Conservation (phyloP, 306 rosid genomes). For the Crataegus laevigata region DNA sequence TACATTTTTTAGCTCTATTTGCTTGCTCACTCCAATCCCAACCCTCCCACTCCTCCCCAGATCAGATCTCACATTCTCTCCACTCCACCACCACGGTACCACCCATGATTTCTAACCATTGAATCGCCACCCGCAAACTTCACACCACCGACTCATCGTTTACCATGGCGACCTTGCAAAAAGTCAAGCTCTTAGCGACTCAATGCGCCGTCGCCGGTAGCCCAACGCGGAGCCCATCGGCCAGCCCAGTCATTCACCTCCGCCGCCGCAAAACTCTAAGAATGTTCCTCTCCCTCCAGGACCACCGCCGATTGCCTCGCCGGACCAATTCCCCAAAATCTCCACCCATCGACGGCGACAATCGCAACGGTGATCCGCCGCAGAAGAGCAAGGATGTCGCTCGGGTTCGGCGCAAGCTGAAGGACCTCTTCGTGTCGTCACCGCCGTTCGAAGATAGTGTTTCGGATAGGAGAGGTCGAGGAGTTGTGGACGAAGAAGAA, state of each 20-base stretch:
- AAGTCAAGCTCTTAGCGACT: slow-evolving; percentile 79
- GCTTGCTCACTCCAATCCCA: slow-evolving; percentile 7
- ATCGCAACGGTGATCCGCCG: slow-evolving; percentile 6
- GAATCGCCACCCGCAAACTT: not conserved
- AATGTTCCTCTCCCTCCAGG: slow-evolving; percentile 56
- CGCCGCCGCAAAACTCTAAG: slow-evolving; percentile 76
- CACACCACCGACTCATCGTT: not conserved
- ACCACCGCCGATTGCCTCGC: slow-evolving; percentile 45
- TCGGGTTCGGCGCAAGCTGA: slow-evolving; percentile 55
- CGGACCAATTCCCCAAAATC: slow-evolving; percentile 16
- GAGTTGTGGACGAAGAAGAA: slow-evolving; percentile 9
- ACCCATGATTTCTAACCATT: not conserved
- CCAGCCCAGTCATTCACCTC: slow-evolving; percentile 76
- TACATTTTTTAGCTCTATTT: not conserved
- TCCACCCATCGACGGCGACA: slow-evolving; percentile 1
- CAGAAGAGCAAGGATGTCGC: slow-evolving; percentile 27
- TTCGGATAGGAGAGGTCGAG: slow-evolving; percentile 25
- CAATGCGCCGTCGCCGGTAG: slow-evolving; percentile 71
- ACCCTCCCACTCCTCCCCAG: slow-evolving; percentile 18
- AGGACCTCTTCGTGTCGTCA: slow-evolving; percentile 73
- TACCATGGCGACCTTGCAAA: slow-evolving; percentile 56
- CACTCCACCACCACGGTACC: not conserved
- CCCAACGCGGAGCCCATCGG: slow-evolving; percentile 58
- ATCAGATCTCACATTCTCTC: slow-evolving; percentile 52
- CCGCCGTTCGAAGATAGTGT: slow-evolving; percentile 45